Evolutionary conservation across 176 grass and related monocot species (phyloP).

Genomic region (Avena eriantha): DNA sequence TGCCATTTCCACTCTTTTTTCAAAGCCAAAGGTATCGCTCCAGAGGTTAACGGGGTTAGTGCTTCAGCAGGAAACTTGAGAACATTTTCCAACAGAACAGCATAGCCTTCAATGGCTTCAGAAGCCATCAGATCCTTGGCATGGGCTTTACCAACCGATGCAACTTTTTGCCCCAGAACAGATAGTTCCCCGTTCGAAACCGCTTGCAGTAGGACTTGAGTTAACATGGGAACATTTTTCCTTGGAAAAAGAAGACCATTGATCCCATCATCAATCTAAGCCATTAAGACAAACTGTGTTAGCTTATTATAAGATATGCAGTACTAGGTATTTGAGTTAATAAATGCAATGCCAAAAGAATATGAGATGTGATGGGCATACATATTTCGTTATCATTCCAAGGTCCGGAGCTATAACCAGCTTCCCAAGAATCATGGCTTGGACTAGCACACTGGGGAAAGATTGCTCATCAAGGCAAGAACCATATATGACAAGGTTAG

Average conservation of each 20-base stretch:
- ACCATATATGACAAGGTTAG: conserved; percentile 86
- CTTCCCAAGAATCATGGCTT: conserved; percentile 91
- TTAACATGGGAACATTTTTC: conserved; percentile 61
- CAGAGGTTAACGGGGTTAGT: conserved; percentile 54
- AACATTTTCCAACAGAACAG: conserved; percentile 68
- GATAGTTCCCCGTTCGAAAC: conserved; percentile 77
- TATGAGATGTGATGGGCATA: conserved; percentile 48
- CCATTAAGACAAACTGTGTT: conserved; percentile 46
- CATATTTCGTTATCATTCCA: conserved; percentile 85
- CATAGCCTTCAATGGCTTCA: conserved; percentile 82
- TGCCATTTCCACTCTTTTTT: conserved; percentile 90
- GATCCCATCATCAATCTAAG: conserved; percentile 83
- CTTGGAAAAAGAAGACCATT: conserved; percentile 86
- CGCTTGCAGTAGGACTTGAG: conserved; percentile 59
- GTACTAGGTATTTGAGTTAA: conserved; percentile 13
- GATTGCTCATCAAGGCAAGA: conserved; percentile 91
- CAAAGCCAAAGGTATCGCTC: conserved; percentile 69
- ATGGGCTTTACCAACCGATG: conserved; percentile 71
- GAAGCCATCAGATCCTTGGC: conserved; percentile 87
- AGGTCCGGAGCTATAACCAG: conserved; percentile 93
- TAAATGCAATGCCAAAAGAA: conserved; percentile 37
- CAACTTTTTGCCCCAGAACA: conserved; percentile 67
- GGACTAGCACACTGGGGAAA: conserved; percentile 75
- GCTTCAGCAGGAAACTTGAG: conserved; percentile 76
- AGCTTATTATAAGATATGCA: conserved; percentile 31